Evolutionary conservation across 768 basidiomycete species (phyloP).

Genomic region (Mycena vulgaris): DNA sequence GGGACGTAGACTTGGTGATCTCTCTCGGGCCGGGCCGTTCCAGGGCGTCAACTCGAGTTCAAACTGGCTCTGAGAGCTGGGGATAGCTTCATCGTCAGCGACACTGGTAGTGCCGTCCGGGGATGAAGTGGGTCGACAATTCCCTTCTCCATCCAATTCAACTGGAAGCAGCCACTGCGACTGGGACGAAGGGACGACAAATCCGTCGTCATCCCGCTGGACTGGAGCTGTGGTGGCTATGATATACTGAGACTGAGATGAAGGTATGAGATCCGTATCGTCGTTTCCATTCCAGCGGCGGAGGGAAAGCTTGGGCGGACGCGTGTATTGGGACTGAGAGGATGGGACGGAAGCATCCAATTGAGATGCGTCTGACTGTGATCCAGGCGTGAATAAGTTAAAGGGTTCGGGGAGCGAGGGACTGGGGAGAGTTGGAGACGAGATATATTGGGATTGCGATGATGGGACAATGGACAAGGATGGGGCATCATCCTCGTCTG

Average conservation of each 20-base stretch:
- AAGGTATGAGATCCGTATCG: conserved; percentile 12
- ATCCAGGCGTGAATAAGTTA: not conserved
- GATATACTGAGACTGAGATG: conserved; percentile 28
- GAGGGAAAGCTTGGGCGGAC: conserved; percentile 42
- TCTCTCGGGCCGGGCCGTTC: not conserved
- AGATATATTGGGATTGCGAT: conserved; percentile 52
- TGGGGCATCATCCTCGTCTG: not conserved
- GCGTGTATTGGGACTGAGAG: conserved; percentile 31
- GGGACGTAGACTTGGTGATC: conserved; percentile 25
- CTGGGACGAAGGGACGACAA: conserved; percentile 49
- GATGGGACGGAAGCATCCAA: conserved; percentile 19
- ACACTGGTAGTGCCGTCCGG: not conserved
- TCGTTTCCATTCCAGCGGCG: not conserved
- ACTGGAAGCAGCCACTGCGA: conserved; percentile 52
- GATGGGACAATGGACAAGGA: conserved; percentile 48
- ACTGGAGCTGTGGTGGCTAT: not conserved
- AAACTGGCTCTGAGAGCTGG: conserved; percentile 62
- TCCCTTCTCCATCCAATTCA: conserved; percentile 32
- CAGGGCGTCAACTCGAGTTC: conserved; percentile 52
- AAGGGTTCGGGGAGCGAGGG: not conserved
- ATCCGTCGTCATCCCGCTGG: conserved; percentile 32
- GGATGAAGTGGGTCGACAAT: not conserved
- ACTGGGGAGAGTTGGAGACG: not conserved
- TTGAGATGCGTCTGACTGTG: conserved; percentile 1
- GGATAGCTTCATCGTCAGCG: conserved; percentile 50